Conservation (phyloP, 345 rosid species). For the Populus alba region DNA sequence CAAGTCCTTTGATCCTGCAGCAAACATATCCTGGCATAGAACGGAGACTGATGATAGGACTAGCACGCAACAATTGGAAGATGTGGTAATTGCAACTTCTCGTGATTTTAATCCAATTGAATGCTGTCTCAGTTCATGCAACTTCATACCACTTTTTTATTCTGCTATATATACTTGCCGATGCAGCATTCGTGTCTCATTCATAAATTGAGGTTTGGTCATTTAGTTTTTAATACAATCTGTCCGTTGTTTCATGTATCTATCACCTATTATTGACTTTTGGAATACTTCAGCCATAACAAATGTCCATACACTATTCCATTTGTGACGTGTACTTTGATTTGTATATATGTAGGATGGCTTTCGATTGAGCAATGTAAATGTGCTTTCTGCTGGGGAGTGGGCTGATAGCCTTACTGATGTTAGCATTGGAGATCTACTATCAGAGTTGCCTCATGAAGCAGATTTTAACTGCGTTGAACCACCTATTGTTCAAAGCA, state of each 20-base stretch:
- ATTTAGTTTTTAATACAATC: neutral
- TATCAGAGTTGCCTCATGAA: constrained; percentile 61
- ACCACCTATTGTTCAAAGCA: constrained; percentile 37
- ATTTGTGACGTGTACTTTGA: constrained; percentile 15
- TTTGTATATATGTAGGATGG: constrained; percentile 38
- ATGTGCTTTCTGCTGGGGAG: constrained; percentile 64
- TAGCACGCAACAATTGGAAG: constrained; percentile 32
- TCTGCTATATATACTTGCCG: neutral
- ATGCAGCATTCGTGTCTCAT: neutral
- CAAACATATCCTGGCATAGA: constrained; percentile 26
- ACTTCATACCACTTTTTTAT: neutral
- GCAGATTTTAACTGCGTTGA: constrained; percentile 39
- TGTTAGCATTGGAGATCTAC: constrained; percentile 86
- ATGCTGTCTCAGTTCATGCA: neutral
- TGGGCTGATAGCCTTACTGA: constrained; percentile 98
- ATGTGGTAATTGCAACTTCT: constrained; percentile 37
- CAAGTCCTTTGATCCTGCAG: constrained; percentile 30
- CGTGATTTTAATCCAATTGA: neutral
- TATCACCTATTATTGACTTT: neutral
- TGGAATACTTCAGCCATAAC: neutral
- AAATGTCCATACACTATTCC: neutral
- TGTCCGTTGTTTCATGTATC: neutral
- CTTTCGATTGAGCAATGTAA: constrained; percentile 32
- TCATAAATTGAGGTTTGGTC: neutral
- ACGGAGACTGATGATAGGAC: constrained; percentile 29